Conservation (phyloP, 768 basidiomycete species). For the Panellus pusillus region DNA sequence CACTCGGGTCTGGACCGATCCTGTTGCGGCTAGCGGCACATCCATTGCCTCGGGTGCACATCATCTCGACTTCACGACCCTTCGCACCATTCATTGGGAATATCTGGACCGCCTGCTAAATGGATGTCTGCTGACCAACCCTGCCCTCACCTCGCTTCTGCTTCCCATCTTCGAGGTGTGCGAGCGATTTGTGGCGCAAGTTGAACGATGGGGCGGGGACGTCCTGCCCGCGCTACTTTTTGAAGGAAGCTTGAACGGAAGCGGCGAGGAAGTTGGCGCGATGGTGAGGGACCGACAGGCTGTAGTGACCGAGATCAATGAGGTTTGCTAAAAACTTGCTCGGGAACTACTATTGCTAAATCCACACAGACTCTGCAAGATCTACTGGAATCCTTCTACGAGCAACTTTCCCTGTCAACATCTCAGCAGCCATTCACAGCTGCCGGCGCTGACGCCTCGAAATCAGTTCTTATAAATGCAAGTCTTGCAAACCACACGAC, state of each 20-base stretch:
- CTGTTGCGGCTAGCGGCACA: slow-evolving; percentile 27
- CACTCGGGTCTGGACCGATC: slow-evolving; percentile 14
- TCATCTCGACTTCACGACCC: slow-evolving; percentile 80
- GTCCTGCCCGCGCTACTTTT: slow-evolving; percentile 80
- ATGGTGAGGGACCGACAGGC: slow-evolving; percentile 71
- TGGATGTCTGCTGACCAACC: slow-evolving; percentile 76
- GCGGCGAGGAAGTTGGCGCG: slow-evolving; percentile 60
- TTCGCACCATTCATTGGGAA: slow-evolving; percentile 77
- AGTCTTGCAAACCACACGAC: slow-evolving; percentile 56
- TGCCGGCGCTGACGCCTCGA: slow-evolving; percentile 62
- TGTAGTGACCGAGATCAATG: slow-evolving; percentile 73
- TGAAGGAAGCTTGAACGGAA: slow-evolving; percentile 71
- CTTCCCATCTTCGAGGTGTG: slow-evolving; percentile 79
- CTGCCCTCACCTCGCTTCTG: slow-evolving; percentile 58
- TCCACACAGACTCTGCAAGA: slow-evolving; percentile 58
- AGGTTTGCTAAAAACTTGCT: slow-evolving; percentile 45
- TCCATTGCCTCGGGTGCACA: slow-evolving; percentile 24
- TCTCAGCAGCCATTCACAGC: slow-evolving; percentile 70
- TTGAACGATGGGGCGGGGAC: slow-evolving; percentile 92
- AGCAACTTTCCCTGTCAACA: slow-evolving; percentile 72
- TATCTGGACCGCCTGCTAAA: slow-evolving; percentile 79
- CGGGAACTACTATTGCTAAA: slow-evolving; percentile 1
- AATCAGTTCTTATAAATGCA: slow-evolving; percentile 62
- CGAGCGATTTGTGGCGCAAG: slow-evolving; percentile 82
- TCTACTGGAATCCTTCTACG: slow-evolving; percentile 75